Base-by-base conservation (phyloP, 306 rosid species). In the Oxytropis ochrocephala region DNA sequence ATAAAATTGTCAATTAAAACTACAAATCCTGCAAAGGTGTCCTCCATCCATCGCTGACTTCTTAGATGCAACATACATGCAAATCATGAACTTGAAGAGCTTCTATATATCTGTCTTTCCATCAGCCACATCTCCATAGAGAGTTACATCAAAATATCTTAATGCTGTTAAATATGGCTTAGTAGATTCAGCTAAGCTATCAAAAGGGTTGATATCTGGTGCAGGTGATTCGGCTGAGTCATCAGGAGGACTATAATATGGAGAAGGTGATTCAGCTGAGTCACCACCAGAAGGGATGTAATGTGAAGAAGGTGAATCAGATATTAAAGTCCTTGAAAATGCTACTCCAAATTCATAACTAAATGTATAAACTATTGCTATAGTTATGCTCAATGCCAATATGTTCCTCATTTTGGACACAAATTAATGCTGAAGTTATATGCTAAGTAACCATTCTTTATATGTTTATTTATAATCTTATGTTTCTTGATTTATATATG, bases 351-450 rank as follows among this genome's bases (percentile, higher is more conserved):
- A 24, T 72, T 29, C 57, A 52, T 5, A 59, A 51, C 69, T 66
- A 61, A 36, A 6, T 46, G 55, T 36, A 4, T 35, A 80, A 66
- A 73, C 30, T 48, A 55, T 36, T 41, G 24, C 63, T 75, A 80
- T 50, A 27, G 18, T 50, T 35, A 65, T 57, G 72, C 62, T 9
- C 58, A 75, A 58, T 65, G 57, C 56, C 42, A 80, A 17, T 3
- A 21, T 75, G 5, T 24, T 69, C 59, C 71, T 59, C 84, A 75
- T 80, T 71, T 27, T 64, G 60, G 21, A 44, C 17, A 48, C 13
- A 50, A 46, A n/a, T n/a, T n/a, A n/a, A 6, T 62, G 11, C 19
- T 73, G 67, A 35, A 59, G 52, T 14, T 46, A 35, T 77, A 42
- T 29, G 4, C 19, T 52, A n/a, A n/a, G n/a, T n/a, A 42, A 43